Evolutionary conservation across 768 basidiomycete genomes (phyloP), one percentile per base, ranked within the genome.

Genomic region (Auriculariales sp.): DNA sequence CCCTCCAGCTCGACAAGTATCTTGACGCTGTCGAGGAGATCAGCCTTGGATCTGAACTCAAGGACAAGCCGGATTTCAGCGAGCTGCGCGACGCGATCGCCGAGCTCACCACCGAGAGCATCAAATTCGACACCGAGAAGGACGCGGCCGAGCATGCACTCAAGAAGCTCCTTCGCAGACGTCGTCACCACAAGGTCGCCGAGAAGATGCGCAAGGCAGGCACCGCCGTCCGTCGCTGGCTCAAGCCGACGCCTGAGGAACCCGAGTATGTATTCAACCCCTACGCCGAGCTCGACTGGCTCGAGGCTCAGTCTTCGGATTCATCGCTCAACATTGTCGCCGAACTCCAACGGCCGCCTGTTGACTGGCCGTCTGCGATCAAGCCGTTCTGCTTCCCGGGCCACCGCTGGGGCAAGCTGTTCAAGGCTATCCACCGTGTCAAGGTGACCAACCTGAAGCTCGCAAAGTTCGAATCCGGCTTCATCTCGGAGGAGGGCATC

Each of bases 401-500:
- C 28, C 17, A 25, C 14, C n/a, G 49, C 5, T 2, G 25, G 35
- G 24, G 62, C 49, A 65, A 72, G 54, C 61, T 88, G 52, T 67
- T 74, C 53, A 70, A 70, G 55, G 82, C 78, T 3, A 75, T 69
- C 2, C 75, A 72, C 57, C 75, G 78, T 27, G 73, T 86, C 9
- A 68, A 65, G 47, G 67, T 59, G 48, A 74, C 72, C 14, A 88
- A 88, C 63, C 64, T 72, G 65, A 84, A 81, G 61, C 66, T 89
- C n/a, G 64, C 70, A 10, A 64, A 67, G 5, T 88, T 89, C 55
- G 87, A 90, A 61, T 75, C 74, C 46, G 87, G 88, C 1, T 87
- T 94, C 61, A 82, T 92, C 52, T 78, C 77, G 4, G 68, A 81
- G 57, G 78, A 68, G 14, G 91, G 90, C 0, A 78, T 91, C 54